Conservation (phyloP, 2,329 filamentous ascomycete genomes). For the Pseudogymnoascus sp. region DNA sequence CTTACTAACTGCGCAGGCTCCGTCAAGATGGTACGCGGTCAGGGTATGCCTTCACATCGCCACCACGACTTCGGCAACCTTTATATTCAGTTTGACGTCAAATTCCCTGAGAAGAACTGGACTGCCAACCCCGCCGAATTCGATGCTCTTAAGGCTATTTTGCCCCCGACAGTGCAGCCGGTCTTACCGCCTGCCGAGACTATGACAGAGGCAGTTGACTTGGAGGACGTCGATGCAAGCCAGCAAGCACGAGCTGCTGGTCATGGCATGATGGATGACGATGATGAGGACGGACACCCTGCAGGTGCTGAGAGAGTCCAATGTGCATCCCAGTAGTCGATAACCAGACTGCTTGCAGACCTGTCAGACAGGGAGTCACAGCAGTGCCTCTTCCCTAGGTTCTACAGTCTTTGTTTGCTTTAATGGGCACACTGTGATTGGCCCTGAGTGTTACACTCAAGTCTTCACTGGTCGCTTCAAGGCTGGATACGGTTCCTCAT, state of each 20-base stretch:
- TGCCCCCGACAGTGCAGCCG: conserved; percentile 57
- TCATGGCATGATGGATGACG: conserved; percentile 61
- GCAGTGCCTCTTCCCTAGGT: not conserved
- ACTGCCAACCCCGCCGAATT: conserved; percentile 62
- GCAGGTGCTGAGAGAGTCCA: conserved; percentile 70
- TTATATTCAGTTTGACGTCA: conserved; percentile 95
- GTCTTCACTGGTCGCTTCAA: not conserved
- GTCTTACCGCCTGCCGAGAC: conserved; percentile 67
- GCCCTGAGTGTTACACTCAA: not conserved
- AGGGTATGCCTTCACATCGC: conserved; percentile 94
- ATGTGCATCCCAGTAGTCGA: conserved; percentile 74
- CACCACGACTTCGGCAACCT: conserved; percentile 95
- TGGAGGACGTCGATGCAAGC: conserved; percentile 75
- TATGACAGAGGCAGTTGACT: conserved; percentile 83
- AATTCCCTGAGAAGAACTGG: conserved; percentile 81
- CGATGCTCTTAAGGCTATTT: conserved; percentile 70
- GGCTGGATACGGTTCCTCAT: not conserved
- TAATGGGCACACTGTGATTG: not conserved
- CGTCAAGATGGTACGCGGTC: conserved; percentile 88
- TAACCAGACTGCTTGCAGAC: not conserved
- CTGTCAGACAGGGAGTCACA: not conserved
- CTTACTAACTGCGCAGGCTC: conserved; percentile 49
- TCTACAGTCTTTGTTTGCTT: not conserved
- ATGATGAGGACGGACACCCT: conserved; percentile 68
- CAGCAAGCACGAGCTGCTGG: conserved; percentile 63